These are phyloP conservation scores for Xylariales sp. DNA, from an alignment of 2,329 filamentous ascomycete genomes.

Conservation along the genomic window DNA sequence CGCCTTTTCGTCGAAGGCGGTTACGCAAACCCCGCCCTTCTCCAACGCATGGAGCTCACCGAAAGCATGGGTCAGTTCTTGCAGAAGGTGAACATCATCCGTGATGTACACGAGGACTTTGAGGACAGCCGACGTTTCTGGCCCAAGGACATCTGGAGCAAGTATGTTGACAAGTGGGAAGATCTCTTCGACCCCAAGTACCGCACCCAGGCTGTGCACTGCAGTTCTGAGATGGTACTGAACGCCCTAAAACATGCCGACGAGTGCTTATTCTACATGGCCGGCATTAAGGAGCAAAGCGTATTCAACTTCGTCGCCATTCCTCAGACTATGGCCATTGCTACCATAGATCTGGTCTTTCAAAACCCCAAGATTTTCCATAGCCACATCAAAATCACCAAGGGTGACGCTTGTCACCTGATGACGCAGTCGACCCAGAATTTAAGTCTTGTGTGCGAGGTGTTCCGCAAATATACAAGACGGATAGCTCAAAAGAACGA, in stretches of 20 bases:
- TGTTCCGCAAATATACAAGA: constrained; percentile 81
- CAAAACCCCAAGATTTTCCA: constrained; percentile 88
- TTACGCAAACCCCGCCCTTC: constrained; percentile 85
- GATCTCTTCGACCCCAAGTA: constrained; percentile 89
- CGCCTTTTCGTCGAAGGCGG: constrained; percentile 88
- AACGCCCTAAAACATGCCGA: constrained; percentile 88
- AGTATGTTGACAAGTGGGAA: constrained; percentile 89
- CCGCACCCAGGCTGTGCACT: constrained; percentile 80
- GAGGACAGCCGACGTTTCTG: constrained; percentile 91
- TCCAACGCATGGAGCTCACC: constrained; percentile 81
- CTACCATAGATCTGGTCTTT: constrained; percentile 91
- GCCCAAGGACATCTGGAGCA: constrained; percentile 96
- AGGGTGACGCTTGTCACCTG: constrained; percentile 89
- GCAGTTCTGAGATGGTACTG: constrained; percentile 93
- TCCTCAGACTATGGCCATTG: constrained; percentile 96
- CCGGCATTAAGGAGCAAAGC: constrained; percentile 92
- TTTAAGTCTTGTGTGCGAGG: constrained; percentile 80
- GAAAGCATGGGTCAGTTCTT: constrained; percentile 98
- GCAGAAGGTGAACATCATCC: constrained; percentile 99
- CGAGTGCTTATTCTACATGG: constrained; percentile 98
- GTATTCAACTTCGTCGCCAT: constrained; percentile 99
- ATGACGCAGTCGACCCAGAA: constrained; percentile 97
- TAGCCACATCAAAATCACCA: constrained; percentile 94
- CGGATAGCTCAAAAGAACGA: constrained; percentile 94
- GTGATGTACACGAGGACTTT: constrained; percentile 91